Evolutionary conservation across 495 filamentous ascomycete species (phyloP).

Genomic region (Collariella sp.): DNA sequence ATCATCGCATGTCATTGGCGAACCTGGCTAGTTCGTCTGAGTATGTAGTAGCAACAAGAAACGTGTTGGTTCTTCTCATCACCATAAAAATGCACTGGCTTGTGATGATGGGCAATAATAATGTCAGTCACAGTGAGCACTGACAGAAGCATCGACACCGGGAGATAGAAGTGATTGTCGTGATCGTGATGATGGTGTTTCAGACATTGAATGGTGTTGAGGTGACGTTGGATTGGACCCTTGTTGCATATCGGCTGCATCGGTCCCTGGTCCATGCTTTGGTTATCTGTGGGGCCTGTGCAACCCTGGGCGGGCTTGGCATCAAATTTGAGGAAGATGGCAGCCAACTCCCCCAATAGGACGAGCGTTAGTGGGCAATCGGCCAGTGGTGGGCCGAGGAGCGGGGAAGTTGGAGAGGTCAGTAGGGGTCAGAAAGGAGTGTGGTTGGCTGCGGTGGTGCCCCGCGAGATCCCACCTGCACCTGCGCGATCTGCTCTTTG

Average conservation of each 20-base stretch:
- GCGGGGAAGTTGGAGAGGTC: conserved; percentile 1
- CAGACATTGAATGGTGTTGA: too few relatives aligned
- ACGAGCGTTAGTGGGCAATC: background rate
- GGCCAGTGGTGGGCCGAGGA: background rate
- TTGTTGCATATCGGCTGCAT: background rate
- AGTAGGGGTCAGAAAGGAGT: too few relatives aligned
- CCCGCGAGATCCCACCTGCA: background rate
- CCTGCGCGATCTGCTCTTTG: background rate
- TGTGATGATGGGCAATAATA: too few relatives aligned
- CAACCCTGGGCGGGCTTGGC: background rate
- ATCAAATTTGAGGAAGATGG: background rate
- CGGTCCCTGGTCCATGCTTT: background rate
- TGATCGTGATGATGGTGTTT: too few relatives aligned
- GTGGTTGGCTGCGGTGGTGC: conserved; percentile 2
- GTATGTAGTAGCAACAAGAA: too few relatives aligned
- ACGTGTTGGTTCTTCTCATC: too few relatives aligned
- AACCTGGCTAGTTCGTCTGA: too few relatives aligned
- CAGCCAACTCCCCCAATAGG: background rate
- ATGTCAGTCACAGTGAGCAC: too few relatives aligned
- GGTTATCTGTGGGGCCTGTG: background rate
- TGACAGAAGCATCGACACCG: too few relatives aligned
- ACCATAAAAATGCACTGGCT: too few relatives aligned
- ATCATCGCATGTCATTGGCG: too few relatives aligned
- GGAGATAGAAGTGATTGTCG: too few relatives aligned
- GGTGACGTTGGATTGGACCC: background rate